Evolutionary conservation across 1,284 basidiomycete genomes (phyloP).

Genomic region (Chondrostereum purpureum): DNA sequence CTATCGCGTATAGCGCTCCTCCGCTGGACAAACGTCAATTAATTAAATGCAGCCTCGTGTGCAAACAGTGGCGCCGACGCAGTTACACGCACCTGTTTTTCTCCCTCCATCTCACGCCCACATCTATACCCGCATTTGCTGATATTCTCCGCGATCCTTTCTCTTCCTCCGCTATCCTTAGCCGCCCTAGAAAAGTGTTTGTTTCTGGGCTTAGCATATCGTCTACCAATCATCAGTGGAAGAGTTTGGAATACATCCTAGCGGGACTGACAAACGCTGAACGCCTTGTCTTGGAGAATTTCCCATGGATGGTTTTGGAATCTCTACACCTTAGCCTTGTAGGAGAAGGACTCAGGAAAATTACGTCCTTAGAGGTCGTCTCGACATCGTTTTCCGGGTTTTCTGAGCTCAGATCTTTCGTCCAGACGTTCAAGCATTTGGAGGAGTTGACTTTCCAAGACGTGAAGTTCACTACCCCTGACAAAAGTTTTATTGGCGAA

Average conservation of each 20-base stretch:
- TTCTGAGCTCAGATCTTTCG: not conserved
- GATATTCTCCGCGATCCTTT: not conserved
- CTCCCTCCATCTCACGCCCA: conserved; percentile 10
- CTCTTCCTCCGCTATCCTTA: conserved; percentile 5
- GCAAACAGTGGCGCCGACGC: conserved; percentile 15
- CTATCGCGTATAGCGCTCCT: conserved; percentile 2
- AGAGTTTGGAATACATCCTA: too few species aligned
- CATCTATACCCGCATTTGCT: not conserved
- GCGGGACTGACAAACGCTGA: not conserved
- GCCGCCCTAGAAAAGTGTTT: not conserved
- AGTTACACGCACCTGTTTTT: conserved; percentile 15
- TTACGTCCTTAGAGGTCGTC: not conserved
- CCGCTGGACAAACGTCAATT: conserved; percentile 10
- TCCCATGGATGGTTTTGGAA: not conserved
- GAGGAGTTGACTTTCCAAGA: not conserved
- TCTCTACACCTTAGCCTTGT: not conserved
- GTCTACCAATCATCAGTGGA: too few species aligned
- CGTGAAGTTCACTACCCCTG: not conserved
- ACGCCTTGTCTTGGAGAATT: not conserved
- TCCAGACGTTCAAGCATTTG: not conserved
- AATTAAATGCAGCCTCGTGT: conserved; percentile 13
- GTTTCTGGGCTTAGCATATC: too few species aligned
- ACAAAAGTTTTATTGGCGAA: not conserved
- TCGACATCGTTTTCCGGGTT: not conserved
- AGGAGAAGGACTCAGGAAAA: not conserved